Base-by-base conservation (phyloP, 352 stramenopile species). In the Phytophthora agathidicida region DNA sequence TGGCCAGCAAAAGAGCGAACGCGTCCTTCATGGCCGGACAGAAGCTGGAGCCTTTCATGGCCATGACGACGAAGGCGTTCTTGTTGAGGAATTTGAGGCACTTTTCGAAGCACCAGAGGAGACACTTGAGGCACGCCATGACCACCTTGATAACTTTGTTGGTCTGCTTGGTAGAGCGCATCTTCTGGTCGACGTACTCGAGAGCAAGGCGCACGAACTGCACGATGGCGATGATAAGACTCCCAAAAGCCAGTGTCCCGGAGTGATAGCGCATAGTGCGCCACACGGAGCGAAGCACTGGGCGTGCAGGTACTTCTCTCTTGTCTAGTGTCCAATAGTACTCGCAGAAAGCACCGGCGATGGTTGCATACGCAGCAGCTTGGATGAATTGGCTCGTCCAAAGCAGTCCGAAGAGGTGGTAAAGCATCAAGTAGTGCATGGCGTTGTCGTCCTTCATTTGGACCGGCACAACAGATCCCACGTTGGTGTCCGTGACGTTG, bases 1-100 rank as follows among this genome's bases (percentile, higher is more conserved):
- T 99, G 27, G 94, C 86, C 31, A 98, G 74, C 24, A 99, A 93
- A 30, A 99, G 78, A 53, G 95, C 94, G 71, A 99, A 99, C 33
- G 95, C 95, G 65, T 96, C 84, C 37, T 96, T 97, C 60, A 97
- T 94, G 24, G 89, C 86, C 28, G 80, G 88, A 62, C 86, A 96
- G 64, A 97, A 96, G 60, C 75, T 83, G 24, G 50, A 58, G 33
- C 91, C 89, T 68, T 91, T 96, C 78, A 97, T 96, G 13, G 88
- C 88, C 23, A 93, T 79, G 13, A 96, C 70, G 60, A 97, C 96
- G 60, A 91, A 97, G 19, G 89, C 86, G 51, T 96, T 94, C 33
- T 89, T 90, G 70, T 90, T 96, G 48, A 97, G 62, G 60, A 96
- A 97, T 69, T 96, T 93, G 57, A 97, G 71, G 67, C 83, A 94